Evolutionary conservation across 1,139 yeast genomes (phyloP), one percentile per base, ranked within the genome.

Genomic region (Eremothecium coryli): DNA sequence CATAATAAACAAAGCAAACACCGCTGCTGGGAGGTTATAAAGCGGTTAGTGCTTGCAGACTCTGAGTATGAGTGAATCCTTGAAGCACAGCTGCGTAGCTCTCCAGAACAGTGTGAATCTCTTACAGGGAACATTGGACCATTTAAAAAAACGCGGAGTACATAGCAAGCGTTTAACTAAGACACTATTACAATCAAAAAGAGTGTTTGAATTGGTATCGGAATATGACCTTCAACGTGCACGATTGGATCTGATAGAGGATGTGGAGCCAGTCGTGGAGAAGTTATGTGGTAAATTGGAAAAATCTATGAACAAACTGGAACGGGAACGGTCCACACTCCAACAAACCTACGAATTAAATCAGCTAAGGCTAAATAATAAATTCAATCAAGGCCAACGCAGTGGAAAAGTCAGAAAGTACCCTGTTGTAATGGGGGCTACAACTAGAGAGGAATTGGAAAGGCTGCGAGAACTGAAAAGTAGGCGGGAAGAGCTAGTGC

Each of bases 181-280:
- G n/a, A 45, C 43, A 5, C 41, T 53, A 44, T 37, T 54, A 12
- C 44, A 49, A 33, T 44, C 50, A 2, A 52, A 50, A 25, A 51
- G 60, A 26, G 58, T 59, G 9, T 62, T 61, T 38, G 58, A 62
- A 20, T 38, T 62, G 15, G 52, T 63, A 2, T 62, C 68, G 2
- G 66, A 62, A 32, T 54, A 52, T 35, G 68, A 64, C 36, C 48
- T 64, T n/a, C 50, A 47, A 23, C 45, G 50, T 13, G 64, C 66
- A 0, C 56, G 57, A 23, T 42, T 54, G 18, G 61, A 55, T n/a
- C 42, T 62, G 12, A 51, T 49, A 26, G 53, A 51, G 32, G 62
- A 58, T 30, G 48, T 63, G 2, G 61, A 59, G 24, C 67, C 68
- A 2, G 43, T 61, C 33, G 58, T 70, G 8, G 49, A 54, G 5